Evolutionary conservation across 306 rosid species (phyloP).

Genomic region (Lupinus albus): DNA sequence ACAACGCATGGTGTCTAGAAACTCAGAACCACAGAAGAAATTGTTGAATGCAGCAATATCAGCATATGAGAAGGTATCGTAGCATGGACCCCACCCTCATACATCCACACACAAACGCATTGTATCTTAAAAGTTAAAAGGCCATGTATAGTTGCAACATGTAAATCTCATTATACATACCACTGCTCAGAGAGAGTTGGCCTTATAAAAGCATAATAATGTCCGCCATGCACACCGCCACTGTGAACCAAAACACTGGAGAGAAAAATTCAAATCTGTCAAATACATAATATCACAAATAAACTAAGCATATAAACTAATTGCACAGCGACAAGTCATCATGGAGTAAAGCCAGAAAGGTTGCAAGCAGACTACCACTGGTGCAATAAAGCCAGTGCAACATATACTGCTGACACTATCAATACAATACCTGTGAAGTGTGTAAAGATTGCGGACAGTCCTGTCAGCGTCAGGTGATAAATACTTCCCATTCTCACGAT

Average conservation of each 20-base stretch:
- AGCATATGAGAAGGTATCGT: constrained; percentile 4
- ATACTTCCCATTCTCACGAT: constrained; percentile 86
- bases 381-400: not conserved
- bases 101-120: constrained; percentile 16
- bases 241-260: constrained; percentile 97
- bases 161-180: constrained; percentile 46
- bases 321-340: not conserved
- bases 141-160: constrained; percentile 24
- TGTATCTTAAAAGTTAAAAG: constrained; percentile 30
- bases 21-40: constrained; percentile 35
- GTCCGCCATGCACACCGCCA: constrained; percentile 99
- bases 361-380: constrained; percentile 17
- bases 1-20: constrained; percentile 2
- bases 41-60: constrained; percentile 1
- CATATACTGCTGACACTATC: constrained; percentile 23
- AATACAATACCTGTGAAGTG: constrained; percentile 82
- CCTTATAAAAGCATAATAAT: constrained; percentile 95
- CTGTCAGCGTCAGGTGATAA: constrained; percentile 95
- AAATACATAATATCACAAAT: constrained; percentile 30
- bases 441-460: constrained; percentile 88
- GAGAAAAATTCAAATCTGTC: constrained; percentile 33
- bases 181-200: constrained; percentile 95
- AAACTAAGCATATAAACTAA: constrained; percentile 20
- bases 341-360: constrained; percentile 27
- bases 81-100: constrained; percentile 17